phyloP scores from a whole-genome alignment of 805 yeast genomes.

The Wickerhamomyces bisporus region DNA sequence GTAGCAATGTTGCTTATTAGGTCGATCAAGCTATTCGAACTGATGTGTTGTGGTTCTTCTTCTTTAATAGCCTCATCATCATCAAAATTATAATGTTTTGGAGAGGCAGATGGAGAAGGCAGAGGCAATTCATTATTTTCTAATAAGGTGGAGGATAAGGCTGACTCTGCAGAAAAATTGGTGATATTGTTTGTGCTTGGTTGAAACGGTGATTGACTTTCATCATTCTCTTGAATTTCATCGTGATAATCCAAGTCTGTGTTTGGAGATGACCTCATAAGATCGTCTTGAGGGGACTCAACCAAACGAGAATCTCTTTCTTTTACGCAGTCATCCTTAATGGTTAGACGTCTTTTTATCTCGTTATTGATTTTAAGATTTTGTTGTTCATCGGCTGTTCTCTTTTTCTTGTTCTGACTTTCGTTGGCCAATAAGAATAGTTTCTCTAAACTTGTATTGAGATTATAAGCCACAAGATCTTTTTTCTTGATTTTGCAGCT shows the following conservation, averaged over 20 bases:
- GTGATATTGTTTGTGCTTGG: too few species aligned
- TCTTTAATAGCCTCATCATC: constrained; percentile 10
- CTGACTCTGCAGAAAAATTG: too few species aligned
- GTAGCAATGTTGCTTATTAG: constrained; percentile 13
- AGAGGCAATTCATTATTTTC: constrained; percentile 42
- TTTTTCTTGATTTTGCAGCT: constrained; percentile 14
- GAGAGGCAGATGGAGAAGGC: constrained; percentile 67
- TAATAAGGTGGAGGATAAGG: not conserved
- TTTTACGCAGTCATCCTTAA: constrained; percentile 14
- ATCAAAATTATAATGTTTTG: constrained; percentile 32
- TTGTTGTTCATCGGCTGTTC: constrained; percentile 19
- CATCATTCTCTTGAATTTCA: too few species aligned
- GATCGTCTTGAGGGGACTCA: not conserved
- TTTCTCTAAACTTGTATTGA: constrained; percentile 1
- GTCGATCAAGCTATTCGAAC: constrained; percentile 6
- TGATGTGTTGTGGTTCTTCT: constrained; percentile 1
- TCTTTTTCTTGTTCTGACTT: constrained; percentile 10
- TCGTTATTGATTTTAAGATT: constrained; percentile 6
- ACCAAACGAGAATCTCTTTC: too few species aligned
- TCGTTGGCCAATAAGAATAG: not conserved
- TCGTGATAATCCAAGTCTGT: too few species aligned
- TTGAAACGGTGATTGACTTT: too few species aligned
- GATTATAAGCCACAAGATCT: constrained; percentile 9
- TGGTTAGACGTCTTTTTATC: constrained; percentile 13
- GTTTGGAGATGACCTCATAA: not conserved